A percentile compares a stretch with the other conserved stretches of the same genome.
Conservation (phyloP, 2,329 filamentous ascomycete species). For the Albifimbria verrucaria region DNA sequence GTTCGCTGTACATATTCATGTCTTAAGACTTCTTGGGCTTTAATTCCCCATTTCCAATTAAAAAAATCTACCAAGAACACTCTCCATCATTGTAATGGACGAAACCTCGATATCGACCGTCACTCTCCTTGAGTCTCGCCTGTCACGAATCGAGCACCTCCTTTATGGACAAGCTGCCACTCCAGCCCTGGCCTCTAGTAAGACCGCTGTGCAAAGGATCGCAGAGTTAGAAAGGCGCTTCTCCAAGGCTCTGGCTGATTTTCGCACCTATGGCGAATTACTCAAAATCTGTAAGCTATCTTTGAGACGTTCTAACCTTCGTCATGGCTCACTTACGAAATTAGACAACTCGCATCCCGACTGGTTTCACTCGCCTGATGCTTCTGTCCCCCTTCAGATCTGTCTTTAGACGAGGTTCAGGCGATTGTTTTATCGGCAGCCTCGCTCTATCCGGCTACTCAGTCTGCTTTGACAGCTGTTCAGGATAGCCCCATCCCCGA, state of each 20-base stretch:
- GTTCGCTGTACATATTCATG: too few relatives aligned
- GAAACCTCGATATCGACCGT: slow-evolving; percentile 53
- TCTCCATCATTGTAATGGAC: slow-evolving; percentile 41
- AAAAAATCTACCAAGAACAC: too few relatives aligned
- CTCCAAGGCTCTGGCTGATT: slow-evolving; percentile 42
- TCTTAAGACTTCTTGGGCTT: too few relatives aligned
- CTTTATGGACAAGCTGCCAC: slow-evolving; percentile 45
- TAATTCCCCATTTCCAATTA: too few relatives aligned
- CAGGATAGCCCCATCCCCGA: slow-evolving; percentile 56
- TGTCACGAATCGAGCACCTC: slow-evolving; percentile 57
- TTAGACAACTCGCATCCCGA: slow-evolving; percentile 52
- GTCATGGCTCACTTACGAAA: slow-evolving; percentile 1
- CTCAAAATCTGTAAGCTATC: slow-evolving; percentile 52
- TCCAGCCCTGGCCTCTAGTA: slow-evolving; percentile 27
- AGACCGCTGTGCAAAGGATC: slow-evolving; percentile 41
- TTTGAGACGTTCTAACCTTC: background rate
- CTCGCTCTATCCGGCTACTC: slow-evolving; percentile 51
- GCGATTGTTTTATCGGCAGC: slow-evolving; percentile 56
- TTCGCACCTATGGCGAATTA: slow-evolving; percentile 57
- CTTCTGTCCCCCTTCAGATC: slow-evolving; percentile 47
- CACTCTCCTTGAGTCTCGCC: slow-evolving; percentile 54
- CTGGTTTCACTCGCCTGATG: slow-evolving; percentile 47
- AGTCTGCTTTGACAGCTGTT: slow-evolving; percentile 56
- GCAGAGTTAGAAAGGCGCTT: slow-evolving; percentile 54
- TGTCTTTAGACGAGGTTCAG: slow-evolving; percentile 48